Evolutionary conservation across 2,329 filamentous ascomycete genomes (phyloP), one percentile per base, ranked within the genome.

Genomic region (Claviceps sp.): DNA sequence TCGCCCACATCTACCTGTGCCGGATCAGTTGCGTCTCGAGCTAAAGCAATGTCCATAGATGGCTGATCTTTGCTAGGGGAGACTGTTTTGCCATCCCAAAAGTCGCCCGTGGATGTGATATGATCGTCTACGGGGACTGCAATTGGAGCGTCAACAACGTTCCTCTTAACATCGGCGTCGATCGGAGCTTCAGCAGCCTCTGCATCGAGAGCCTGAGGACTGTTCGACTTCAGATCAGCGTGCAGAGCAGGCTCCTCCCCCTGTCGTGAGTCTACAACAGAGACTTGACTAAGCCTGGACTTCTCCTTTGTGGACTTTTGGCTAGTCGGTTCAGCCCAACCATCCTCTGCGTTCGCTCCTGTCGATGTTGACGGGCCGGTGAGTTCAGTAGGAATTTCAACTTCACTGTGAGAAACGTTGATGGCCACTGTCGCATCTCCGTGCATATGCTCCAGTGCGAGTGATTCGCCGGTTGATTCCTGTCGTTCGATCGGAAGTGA

Each of bases 301-400:
- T 60, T 61, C 53, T 63, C 61, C 49, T 63, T 65, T 54, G 60
- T 62, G 13, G 54, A 52, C 51, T 62, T 61, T 53, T 59, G 61
- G 45, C 51, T 56, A 34, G 48, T 57, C 16, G 38, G 14, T 4
- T 36, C 42, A 8, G 47, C 26, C 37, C 42, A 13, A 20, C 9
- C 20, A 5, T 47, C 47, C n/a, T 48, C 48, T 8, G 44, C 26
- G 2, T 54, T 48, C 50, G 50, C 49, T 67, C 72, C 62, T 68
- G n/a, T 8, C 11, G 20, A 34, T 9, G 38, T 22, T n/a, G 20
- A 20, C 42, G 47, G 41, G 16, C 36, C 41, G 13, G 18, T 34
- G 16, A n/a, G 6, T 34, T 37, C 41, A 26, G 9, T 22, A 6
- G 47, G 37, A 41, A 9, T 14, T 1, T 13, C 18, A 49, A 13